Conservation (phyloP, 1,284 basidiomycete genomes). For the Tetrapyrgos nigripes region DNA sequence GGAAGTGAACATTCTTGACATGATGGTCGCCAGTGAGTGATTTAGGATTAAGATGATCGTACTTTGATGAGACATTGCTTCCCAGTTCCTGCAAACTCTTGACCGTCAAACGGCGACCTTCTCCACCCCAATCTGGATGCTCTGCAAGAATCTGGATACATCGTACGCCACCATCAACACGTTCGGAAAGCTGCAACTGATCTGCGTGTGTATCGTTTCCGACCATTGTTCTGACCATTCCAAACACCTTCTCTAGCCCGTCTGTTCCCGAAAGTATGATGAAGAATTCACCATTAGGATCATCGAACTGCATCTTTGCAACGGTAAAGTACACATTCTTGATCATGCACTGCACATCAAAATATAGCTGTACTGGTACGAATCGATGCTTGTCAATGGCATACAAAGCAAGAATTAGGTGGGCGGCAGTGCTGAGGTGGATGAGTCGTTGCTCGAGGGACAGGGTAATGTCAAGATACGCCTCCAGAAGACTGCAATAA, state of each 20-base stretch:
- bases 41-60: neutral
- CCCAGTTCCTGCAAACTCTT: neutral
- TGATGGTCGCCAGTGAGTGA: neutral
- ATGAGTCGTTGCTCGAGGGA: slow-evolving; percentile 40
- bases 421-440: slow-evolving; percentile 40
- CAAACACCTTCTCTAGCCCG: too few species aligned
- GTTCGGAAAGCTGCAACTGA: slow-evolving; percentile 35
- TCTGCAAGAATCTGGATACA: slow-evolving; percentile 37
- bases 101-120: neutral
- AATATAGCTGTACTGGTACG: slow-evolving; percentile 36
- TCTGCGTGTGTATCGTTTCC: too few species aligned
- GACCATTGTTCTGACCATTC: too few species aligned
- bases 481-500: slow-evolving; percentile 13
- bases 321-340: slow-evolving; percentile 45
- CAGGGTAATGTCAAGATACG: slow-evolving; percentile 37
- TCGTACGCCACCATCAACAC: slow-evolving; percentile 35
- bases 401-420: slow-evolving; percentile 34
- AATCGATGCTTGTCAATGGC: slow-evolving; percentile 24
- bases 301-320: slow-evolving; percentile 41
- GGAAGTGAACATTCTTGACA: neutral
- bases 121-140: slow-evolving; percentile 44
- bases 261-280: slow-evolving; percentile 41
- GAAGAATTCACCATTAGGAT: slow-evolving; percentile 36
- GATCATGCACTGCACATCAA: slow-evolving; percentile 44
- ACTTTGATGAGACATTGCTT: neutral